Base-by-base conservation (phyloP, 495 filamentous ascomycete genomes). In the Penicillium desertorum region DNA sequence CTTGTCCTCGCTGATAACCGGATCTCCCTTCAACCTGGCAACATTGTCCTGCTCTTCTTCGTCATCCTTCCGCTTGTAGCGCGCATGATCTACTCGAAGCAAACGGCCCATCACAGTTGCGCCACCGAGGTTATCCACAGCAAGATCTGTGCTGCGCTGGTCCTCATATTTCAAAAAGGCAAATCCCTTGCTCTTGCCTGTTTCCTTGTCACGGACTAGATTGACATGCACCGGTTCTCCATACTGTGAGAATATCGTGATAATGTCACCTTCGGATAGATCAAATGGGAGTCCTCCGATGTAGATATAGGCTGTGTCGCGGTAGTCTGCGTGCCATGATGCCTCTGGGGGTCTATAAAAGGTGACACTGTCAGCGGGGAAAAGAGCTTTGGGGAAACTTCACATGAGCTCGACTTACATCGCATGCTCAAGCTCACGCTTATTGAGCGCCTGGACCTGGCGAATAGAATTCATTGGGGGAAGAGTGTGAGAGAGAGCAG, bases 81-180 rank as follows among this genome's bases (percentile, higher is more conserved):
- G 78, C 41, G 90, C 86, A 73, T 98, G 94, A 71, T 98, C 94
- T 4, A 98, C 94, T 60, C 89, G 85, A 39, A 98, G 70, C 47
- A 89, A 72, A 45, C 93, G 79, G 1, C 92, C 92, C 69, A 90
- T 79, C 17, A 98, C 87, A 27, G 82, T 87, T 23, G 92, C 86
- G 16, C 94, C 94, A 44, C 91, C 88, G 6, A 98, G 73, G 69
- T 98, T 98, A 73, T 98, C 94, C 3, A 98, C 94, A 2, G 94
- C 94, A 34, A 98, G 77, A 72, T 96, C 92, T 41, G 89, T 93
- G 69, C 91, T 96, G 57, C 95, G 85, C 81, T 98, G 94, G 72
- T 98, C 94, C 68, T 98, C 94, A 72, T 97, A 98, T 71, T 98
- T 98, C 51, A 98, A 80, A 78, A 92, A 99, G 2, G 87, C 90